Evolutionary conservation across 495 filamentous ascomycete genomes (phyloP).

Genomic region (Lindgomyces ingoldianus): DNA sequence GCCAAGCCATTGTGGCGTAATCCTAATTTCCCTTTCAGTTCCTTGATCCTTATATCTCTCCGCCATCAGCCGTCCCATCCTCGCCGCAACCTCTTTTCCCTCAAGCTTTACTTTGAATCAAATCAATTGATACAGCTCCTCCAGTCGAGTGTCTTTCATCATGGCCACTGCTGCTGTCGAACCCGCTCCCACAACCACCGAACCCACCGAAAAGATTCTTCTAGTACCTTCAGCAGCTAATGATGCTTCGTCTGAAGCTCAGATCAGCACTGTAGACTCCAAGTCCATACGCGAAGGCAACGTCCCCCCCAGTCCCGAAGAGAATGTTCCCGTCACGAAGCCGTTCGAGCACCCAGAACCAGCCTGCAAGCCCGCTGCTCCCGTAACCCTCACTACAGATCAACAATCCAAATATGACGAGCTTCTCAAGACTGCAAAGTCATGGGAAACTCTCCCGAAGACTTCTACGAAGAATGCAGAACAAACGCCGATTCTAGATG

Average conservation of each 20-base stretch:
- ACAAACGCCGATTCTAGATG: constrained; percentile 66
- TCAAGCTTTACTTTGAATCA: not conserved
- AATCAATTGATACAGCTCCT: not conserved
- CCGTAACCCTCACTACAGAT: constrained; percentile 64
- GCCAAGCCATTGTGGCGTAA: not conserved
- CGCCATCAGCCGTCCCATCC: not conserved
- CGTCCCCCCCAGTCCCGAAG: not conserved
- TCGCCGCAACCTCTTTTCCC: not conserved
- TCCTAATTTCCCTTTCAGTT: not conserved
- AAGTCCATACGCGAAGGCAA: not conserved
- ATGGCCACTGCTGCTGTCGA: constrained; percentile 15
- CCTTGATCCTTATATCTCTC: not conserved
- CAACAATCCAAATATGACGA: constrained; percentile 80
- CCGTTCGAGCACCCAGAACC: constrained; percentile 68
- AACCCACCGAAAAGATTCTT: not conserved
- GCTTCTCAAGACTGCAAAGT: constrained; percentile 65
- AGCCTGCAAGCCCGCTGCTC: constrained; percentile 54
- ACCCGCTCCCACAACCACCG: not conserved
- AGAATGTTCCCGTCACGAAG: constrained; percentile 60
- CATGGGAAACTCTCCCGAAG: constrained; percentile 70
- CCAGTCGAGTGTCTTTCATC: not conserved
- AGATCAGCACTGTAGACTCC: not conserved
- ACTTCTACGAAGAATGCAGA: constrained; percentile 60
- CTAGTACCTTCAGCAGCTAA: not conserved
- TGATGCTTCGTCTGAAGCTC: not conserved